Evolutionary conservation across 2,329 filamentous ascomycete species (phyloP).

Genomic region (Aspergillus arachidicola): DNA sequence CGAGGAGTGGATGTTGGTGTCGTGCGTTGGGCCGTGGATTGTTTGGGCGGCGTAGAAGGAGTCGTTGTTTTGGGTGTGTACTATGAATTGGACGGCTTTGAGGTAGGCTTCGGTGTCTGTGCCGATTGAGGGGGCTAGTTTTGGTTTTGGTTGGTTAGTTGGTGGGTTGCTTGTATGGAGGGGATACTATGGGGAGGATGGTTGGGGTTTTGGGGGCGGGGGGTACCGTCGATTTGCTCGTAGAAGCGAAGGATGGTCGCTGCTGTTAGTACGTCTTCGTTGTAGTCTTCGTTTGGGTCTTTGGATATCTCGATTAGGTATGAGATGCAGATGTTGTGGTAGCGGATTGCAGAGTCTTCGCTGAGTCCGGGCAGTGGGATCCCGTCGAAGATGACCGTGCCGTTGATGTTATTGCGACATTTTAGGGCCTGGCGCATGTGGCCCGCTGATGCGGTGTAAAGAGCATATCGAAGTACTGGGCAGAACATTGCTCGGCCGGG

Average conservation of each 20-base stretch:
- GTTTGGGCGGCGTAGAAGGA: constrained; percentile 19
- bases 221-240: constrained; percentile 57
- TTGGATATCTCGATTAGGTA: constrained; percentile 30
- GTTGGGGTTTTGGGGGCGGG: too few species aligned
- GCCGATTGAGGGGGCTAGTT: constrained; percentile 10
- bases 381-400: background rate
- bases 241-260: constrained; percentile 60
- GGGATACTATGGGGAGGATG: too few species aligned
- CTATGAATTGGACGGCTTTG: constrained; percentile 19
- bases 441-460: constrained; percentile 10
- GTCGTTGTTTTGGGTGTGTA: constrained; percentile 15
- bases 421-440: constrained; percentile 5
- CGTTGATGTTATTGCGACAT: background rate
- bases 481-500: constrained; percentile 10
- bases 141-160: constrained; percentile 19
- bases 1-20: constrained; percentile 11
- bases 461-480: constrained; percentile 8
- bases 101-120: constrained; percentile 17
- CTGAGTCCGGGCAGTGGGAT: background rate
- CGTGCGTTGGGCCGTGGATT: constrained; percentile 18
- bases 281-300: constrained; percentile 44
- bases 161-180: constrained; percentile 34
- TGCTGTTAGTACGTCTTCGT: constrained; percentile 58
- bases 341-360: constrained; percentile 4
- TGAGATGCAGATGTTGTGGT: constrained; percentile 13